Percentiles rank a stretch among this genome's conserved stretches.
These are phyloP conservation scores for Panaeolus cyanescens DNA, from an alignment of 768 basidiomycete genomes.

Conservation along the genomic window DNA sequence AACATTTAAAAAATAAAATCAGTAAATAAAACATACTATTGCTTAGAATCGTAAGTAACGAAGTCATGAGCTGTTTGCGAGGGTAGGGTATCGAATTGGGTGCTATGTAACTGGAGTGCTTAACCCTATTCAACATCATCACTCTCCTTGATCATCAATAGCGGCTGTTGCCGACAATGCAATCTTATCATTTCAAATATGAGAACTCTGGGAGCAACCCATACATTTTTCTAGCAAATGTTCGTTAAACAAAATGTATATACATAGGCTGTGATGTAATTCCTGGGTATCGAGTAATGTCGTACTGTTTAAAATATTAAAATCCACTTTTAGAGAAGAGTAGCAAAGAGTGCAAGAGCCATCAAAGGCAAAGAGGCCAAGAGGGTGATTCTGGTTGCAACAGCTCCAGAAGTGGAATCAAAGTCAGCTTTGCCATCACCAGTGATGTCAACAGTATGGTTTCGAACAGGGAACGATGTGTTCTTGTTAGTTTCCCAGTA, in stretches of 20 bases:
- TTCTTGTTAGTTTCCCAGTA: constrained; percentile 86
- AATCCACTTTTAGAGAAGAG: constrained; percentile 4
- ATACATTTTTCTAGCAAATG: too few relatives aligned
- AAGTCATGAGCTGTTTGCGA: constrained; percentile 32
- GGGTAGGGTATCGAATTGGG: constrained; percentile 5
- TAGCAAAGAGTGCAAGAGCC: not conserved
- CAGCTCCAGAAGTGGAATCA: constrained; percentile 19
- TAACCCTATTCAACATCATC: constrained; percentile 6
- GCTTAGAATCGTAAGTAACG: constrained; percentile 43
- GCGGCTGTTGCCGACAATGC: constrained; percentile 4
- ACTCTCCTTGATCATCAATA: constrained; percentile 9
- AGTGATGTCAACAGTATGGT: constrained; percentile 34
- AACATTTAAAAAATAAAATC: not conserved
- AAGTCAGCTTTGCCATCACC: constrained; percentile 38
- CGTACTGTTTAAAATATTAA: not conserved
- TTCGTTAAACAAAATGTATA: too few relatives aligned
- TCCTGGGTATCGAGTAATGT: not conserved
- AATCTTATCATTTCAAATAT: not conserved
- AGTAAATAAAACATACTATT: constrained; percentile 36
- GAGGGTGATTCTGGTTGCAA: constrained; percentile 3
- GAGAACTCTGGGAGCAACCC: too few relatives aligned
- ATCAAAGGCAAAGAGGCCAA: constrained; percentile 2
- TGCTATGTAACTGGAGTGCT: constrained; percentile 3
- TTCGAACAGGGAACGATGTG: constrained; percentile 54
- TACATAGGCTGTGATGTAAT: not conserved